Conservation (phyloP, 129 eudicot species). For the Solidago caesia region DNA sequence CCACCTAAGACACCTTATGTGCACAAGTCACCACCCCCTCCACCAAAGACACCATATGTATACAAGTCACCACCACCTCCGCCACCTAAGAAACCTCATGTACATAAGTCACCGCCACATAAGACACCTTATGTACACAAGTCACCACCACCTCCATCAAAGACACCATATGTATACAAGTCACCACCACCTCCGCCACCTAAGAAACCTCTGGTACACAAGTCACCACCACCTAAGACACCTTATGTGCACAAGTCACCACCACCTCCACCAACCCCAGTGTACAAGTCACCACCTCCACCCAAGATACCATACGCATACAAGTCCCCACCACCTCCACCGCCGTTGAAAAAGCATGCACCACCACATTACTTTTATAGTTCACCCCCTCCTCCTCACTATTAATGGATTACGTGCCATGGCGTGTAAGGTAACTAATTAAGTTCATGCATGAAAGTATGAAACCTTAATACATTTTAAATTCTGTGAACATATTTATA, state of each 20-base stretch:
- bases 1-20: neutral
- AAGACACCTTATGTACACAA: neutral
- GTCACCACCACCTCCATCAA: constrained; percentile 1
- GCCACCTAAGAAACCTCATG: too few species aligned
- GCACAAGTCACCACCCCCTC: neutral
- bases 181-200: neutral
- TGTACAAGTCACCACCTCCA: neutral
- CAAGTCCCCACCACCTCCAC: constrained; percentile 16
- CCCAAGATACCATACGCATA: neutral
- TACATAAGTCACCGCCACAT: neutral
- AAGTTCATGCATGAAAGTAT: neutral
- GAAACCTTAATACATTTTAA: neutral
- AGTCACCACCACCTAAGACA: neutral
- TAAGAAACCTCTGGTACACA: neutral
- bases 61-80: constrained; percentile 1
- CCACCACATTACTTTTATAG: constrained; percentile 25
- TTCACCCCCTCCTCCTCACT: constrained; percentile 11
- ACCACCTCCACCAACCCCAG: constrained; percentile 11
- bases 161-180: neutral
- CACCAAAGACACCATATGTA: neutral
- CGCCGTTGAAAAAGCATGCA: neutral
- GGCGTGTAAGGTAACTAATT: neutral
- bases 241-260: neutral
- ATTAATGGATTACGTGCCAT: neutral
- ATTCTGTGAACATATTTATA: neutral